These are phyloP conservation scores for Orychophragmus violaceus DNA, from an alignment of 345 rosid genomes.

Conservation along the genomic window DNA sequence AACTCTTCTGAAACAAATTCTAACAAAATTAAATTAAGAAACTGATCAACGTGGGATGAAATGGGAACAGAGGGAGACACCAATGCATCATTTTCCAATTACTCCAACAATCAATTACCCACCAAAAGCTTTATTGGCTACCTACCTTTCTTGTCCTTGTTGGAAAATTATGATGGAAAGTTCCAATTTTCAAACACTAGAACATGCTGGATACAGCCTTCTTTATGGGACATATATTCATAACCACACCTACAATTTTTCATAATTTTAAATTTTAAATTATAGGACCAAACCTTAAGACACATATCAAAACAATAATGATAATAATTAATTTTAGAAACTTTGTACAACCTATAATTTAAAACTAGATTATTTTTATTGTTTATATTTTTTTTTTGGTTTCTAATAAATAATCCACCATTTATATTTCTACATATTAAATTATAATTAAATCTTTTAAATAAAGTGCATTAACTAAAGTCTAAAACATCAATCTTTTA, in stretches of 20 bases:
- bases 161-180: constrained; percentile 20
- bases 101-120: constrained; percentile 7
- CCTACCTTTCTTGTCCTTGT: constrained; percentile 22
- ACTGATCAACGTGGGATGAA: not conserved
- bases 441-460: too few relatives aligned
- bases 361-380: too few relatives aligned
- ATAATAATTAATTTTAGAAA: not conserved
- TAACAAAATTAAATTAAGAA: not conserved
- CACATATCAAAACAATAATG: too few relatives aligned
- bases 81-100: constrained; percentile 10
- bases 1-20: constrained; percentile 1
- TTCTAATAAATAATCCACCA: too few relatives aligned
- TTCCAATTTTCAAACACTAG: not conserved
- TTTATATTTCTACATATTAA: too few relatives aligned
- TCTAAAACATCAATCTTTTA: too few relatives aligned
- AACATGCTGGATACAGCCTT: not conserved
- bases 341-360: constrained; percentile 22
- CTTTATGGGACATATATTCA: not conserved
- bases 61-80: not conserved
- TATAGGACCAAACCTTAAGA: not conserved
- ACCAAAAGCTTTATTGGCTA: constrained; percentile 26
- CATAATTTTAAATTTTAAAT: not conserved
- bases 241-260: not conserved
- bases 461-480: too few relatives aligned
- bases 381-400: too few relatives aligned